Conservation (phyloP, 441 rosid genomes). For the Hura crepitans region DNA sequence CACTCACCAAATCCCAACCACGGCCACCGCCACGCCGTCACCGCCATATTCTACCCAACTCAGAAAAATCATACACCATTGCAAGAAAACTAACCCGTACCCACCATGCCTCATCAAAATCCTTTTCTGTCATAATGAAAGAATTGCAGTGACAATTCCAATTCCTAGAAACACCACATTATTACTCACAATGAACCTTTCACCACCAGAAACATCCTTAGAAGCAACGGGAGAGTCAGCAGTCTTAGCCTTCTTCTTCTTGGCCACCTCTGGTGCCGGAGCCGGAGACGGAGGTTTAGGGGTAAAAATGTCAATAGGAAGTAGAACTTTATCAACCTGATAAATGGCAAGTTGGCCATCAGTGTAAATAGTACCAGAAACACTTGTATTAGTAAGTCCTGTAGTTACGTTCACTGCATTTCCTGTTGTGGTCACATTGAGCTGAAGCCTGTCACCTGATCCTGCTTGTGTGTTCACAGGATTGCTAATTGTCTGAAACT, state of each 20-base stretch:
- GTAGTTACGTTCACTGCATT: slow-evolving; percentile 62
- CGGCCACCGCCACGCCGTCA: slow-evolving; percentile 1
- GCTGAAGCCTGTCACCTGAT: slow-evolving; percentile 50
- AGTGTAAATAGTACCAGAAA: slow-evolving; percentile 62
- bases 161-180: slow-evolving; percentile 28
- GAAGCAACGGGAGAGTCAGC: slow-evolving; percentile 39
- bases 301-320: slow-evolving; percentile 62
- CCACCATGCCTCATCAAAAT: slow-evolving; percentile 14
- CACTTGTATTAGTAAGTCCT: slow-evolving; percentile 68
- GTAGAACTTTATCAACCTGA: slow-evolving; percentile 70
- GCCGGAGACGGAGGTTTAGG: slow-evolving; percentile 77
- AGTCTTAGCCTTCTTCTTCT: slow-evolving; percentile 43
- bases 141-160: slow-evolving; percentile 25
- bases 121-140: slow-evolving; percentile 35
- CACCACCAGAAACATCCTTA: slow-evolving; percentile 44
- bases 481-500: slow-evolving; percentile 77
- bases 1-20: slow-evolving; percentile 22
- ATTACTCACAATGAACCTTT: slow-evolving; percentile 19
- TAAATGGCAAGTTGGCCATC: slow-evolving; percentile 85
- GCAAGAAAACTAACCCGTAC: not conserved
- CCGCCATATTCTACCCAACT: slow-evolving; percentile 14
- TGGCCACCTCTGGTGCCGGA: slow-evolving; percentile 53
- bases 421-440: slow-evolving; percentile 66
- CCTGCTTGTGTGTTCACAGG: slow-evolving; percentile 85
- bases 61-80: slow-evolving; percentile 15